Base-by-base conservation (phyloP, 495 filamentous ascomycete species). In the Hypoxylon cercidicola region DNA sequence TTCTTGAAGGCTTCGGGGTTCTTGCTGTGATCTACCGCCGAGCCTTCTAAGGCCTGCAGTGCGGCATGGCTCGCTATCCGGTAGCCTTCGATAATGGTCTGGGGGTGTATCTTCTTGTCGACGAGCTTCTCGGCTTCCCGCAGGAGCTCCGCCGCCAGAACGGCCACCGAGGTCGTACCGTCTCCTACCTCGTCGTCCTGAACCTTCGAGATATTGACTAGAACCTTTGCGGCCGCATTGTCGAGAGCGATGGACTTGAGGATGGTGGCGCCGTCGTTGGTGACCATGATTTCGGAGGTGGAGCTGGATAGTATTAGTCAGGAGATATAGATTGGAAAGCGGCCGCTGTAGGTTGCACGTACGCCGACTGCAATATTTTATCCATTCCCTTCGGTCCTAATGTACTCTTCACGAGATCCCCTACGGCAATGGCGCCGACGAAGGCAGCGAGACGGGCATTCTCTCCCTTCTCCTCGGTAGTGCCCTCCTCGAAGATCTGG, bases 71-170 rank as follows among this genome's bases (percentile, higher is more conserved):
- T 93, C 39, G 95, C 95, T 91, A 99, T 95, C 77, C 95, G 89
- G 84, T 96, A 99, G 19, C 95, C 95, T 71, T 99, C 95, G 70
- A 99, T 99, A 78, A 99, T 98, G 19, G 96, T 98, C 85, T 99
- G 95, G 32, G 95, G 95, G 78, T 99, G 95, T 72, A 99, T 97
- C 81, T 97, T 97, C 80, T 91, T 89, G 82, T 93, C 90, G 66
- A 99, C 93, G 37, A 99, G 86, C 79, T 96, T 93, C 82, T 99
- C 95, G 20, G 96, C 95, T 75, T 98, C 96, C 48, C 96, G 90
- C 48, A 99, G 84, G 41, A 99, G 85, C 81, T 99, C 95, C 19
- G 95, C 96, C 18, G 95, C 93, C 62, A 99, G 81, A 11, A 99
- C 96, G 25, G 95, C 88, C 15, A 99, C 95, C 8, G 84, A 86